phyloP scores from a whole-genome alignment of 176 grass and related monocot genomes.

The Carex cristatella region DNA sequence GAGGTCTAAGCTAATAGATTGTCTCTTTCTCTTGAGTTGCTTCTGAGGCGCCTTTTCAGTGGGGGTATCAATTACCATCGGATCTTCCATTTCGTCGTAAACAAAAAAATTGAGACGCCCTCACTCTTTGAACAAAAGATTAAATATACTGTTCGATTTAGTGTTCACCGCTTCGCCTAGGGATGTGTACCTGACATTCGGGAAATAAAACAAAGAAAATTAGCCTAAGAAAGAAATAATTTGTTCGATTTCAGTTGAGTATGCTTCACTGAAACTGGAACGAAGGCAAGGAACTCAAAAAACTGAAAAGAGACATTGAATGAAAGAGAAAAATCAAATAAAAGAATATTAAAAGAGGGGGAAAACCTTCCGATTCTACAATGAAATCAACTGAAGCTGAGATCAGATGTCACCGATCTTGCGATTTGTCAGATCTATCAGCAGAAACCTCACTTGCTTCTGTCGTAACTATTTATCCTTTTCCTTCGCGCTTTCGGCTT shows the following conservation, averaged over 20 bases:
- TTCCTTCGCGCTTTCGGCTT: not conserved
- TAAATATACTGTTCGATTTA: not conserved
- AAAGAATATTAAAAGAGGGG: not conserved
- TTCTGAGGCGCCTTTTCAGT: conserved; percentile 49
- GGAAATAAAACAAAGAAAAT: conserved; percentile 6
- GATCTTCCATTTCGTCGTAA: conserved; percentile 15
- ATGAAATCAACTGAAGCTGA: not conserved
- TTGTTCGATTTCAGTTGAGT: not conserved
- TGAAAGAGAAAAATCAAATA: not conserved
- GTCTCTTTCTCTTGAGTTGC: conserved; percentile 72
- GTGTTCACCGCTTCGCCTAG: not conserved
- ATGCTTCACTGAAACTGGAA: not conserved
- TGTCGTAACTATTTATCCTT: not conserved
- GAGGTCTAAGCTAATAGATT: conserved; percentile 32
- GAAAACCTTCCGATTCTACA: not conserved
- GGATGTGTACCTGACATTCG: not conserved
- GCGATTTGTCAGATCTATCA: conserved; percentile 13
- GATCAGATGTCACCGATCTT: not conserved
- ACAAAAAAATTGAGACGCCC: not conserved
- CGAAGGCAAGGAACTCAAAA: not conserved
- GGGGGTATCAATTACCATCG: conserved; percentile 37
- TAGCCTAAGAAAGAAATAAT: not conserved
- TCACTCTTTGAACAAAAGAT: not conserved
- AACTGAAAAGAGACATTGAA: not conserved
- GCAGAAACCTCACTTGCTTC: not conserved